Conservation (phyloP, 208 protist species). For the Blastocrithidia nonstop region DNA sequence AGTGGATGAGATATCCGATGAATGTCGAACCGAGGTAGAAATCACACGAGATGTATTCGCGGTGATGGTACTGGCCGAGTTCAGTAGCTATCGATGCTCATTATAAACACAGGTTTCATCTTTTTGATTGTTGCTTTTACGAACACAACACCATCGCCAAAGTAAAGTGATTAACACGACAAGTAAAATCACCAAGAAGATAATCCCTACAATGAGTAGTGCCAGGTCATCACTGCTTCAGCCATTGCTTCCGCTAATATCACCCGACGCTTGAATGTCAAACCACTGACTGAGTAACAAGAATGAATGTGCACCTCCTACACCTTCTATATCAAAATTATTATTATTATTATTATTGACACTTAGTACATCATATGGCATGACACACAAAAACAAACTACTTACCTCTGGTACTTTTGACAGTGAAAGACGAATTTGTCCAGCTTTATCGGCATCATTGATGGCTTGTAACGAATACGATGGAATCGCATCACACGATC, state of each 20-base stretch:
- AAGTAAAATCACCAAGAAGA: constrained; percentile 59
- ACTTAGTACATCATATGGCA: constrained; percentile 20
- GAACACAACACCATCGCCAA: constrained; percentile 26
- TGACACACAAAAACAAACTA: constrained; percentile 54
- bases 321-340: too few species aligned
- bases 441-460: too few species aligned
- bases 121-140: not conserved
- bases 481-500: constrained; percentile 8
- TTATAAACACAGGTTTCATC: too few species aligned
- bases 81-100: too few species aligned
- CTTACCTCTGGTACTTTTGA: constrained; percentile 6
- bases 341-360: too few species aligned
- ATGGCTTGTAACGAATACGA: not conserved
- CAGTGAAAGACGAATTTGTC: constrained; percentile 21
- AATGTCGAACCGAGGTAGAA: too few species aligned
- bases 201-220: constrained; percentile 59
- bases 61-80: too few species aligned
- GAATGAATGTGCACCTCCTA: too few species aligned
- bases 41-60: too few species aligned
- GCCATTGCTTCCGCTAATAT: not conserved
- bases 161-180: constrained; percentile 42
- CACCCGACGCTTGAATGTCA: not conserved
- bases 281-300: constrained; percentile 14
- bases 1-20: too few species aligned
- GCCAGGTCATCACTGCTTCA: constrained; percentile 44